Evolutionary conservation across 164 flowering plant genomes (phyloP).

Genomic region (Akebia trifoliata): DNA sequence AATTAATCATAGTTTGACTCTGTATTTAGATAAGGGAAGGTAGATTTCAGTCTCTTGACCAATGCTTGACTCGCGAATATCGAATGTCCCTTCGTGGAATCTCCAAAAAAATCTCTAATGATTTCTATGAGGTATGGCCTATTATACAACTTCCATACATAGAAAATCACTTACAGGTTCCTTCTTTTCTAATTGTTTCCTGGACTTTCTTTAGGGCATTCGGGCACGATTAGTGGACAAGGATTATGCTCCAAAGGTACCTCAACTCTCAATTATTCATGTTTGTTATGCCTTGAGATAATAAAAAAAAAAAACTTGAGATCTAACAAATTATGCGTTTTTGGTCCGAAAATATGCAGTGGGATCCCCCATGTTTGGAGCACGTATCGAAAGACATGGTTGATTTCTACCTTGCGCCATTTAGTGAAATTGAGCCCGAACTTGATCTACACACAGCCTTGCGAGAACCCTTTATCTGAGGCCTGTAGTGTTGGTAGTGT

Average conservation of each 20-base stretch:
- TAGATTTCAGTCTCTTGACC: constrained; percentile 79
- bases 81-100: constrained; percentile 60
- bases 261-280: not conserved
- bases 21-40: constrained; percentile 71
- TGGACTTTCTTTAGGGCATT: constrained; percentile 49
- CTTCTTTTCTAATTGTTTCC: not conserved
- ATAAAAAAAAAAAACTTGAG: not conserved
- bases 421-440: constrained; percentile 56
- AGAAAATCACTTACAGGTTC: not conserved
- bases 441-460: constrained; percentile 55
- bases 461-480: constrained; percentile 64
- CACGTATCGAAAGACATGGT: constrained; percentile 84
- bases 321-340: not conserved
- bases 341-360: constrained; percentile 39
- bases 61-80: constrained; percentile 76
- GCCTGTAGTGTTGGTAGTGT: not conserved
- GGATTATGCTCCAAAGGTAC: constrained; percentile 88
- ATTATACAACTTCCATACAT: not conserved
- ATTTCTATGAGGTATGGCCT: constrained; percentile 68
- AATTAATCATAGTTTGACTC: not conserved
- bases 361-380: constrained; percentile 67
- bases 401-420: constrained; percentile 50
- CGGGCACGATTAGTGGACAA: constrained; percentile 81
- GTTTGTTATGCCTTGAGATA: not conserved
- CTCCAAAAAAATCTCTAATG: constrained; percentile 53